phyloP scores from a whole-genome alignment of 1,284 basidiomycete species.

The Xerocomus minutiporus region DNA sequence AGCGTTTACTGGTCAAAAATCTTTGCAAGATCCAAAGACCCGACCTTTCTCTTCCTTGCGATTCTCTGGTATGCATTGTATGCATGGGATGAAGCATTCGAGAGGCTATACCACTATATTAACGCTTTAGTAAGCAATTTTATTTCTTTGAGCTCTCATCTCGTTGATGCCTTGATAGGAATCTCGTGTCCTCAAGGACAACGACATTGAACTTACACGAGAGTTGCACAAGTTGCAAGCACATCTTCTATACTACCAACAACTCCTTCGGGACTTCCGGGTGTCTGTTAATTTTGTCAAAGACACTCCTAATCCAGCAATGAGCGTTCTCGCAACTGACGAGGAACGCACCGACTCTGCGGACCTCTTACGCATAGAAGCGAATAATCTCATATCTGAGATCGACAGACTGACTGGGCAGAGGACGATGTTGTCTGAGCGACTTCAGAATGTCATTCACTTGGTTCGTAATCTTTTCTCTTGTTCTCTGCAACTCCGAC shows the following conservation, averaged over 20 bases:
- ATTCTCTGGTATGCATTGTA: slow-evolving; percentile 57
- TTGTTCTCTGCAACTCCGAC: not conserved
- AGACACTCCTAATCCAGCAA: slow-evolving; percentile 42
- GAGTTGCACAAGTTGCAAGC: slow-evolving; percentile 52
- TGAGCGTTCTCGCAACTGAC: slow-evolving; percentile 25
- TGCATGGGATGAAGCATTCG: slow-evolving; percentile 55
- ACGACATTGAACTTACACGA: slow-evolving; percentile 40
- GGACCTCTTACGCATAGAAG: slow-evolving; percentile 41
- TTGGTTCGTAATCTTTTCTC: slow-evolving; percentile 25
- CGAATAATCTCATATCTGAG: slow-evolving; percentile 40
- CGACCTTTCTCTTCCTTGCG: slow-evolving; percentile 49
- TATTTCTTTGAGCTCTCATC: not conserved
- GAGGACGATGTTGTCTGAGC: slow-evolving; percentile 41
- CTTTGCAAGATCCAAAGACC: slow-evolving; percentile 43
- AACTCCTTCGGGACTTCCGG: slow-evolving; percentile 49
- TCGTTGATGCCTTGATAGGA: slow-evolving; percentile 34
- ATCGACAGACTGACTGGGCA: slow-evolving; percentile 42
- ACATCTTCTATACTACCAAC: slow-evolving; percentile 49
- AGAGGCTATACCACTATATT: slow-evolving; percentile 46
- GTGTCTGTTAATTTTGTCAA: slow-evolving; percentile 46
- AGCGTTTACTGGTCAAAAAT: slow-evolving; percentile 56
- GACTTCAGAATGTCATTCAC: slow-evolving; percentile 51
- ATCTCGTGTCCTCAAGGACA: slow-evolving; percentile 35
- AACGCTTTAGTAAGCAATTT: slow-evolving; percentile 37
- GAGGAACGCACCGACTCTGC: slow-evolving; percentile 15